A percentile compares a stretch with the other conserved stretches of the same genome.
These are phyloP conservation scores for Quillaja saponaria DNA, from an alignment of 306 rosid species.

Conservation along the genomic window DNA sequence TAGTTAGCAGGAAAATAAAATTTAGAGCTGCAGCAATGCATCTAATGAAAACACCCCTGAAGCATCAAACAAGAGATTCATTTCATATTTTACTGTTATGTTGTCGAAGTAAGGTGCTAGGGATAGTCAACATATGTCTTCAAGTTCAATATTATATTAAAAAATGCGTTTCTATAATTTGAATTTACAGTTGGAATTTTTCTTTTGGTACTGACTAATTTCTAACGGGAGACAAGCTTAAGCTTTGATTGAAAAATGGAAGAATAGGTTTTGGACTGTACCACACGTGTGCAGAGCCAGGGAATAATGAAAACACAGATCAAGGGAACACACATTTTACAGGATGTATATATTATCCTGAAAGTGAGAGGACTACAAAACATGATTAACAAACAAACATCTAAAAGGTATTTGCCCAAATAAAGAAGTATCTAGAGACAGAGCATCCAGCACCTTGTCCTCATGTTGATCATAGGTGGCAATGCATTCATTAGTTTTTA, in stretches of 20 bases:
- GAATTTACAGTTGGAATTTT: neutral
- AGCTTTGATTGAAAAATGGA: neutral
- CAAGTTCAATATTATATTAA: constrained; percentile 2
- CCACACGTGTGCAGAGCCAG: neutral
- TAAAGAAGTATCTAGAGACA: neutral
- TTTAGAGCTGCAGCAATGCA: neutral
- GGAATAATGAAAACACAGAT: constrained; percentile 11
- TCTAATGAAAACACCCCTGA: neutral
- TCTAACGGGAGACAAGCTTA: neutral
- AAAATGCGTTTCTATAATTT: constrained; percentile 5
- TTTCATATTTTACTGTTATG: neutral
- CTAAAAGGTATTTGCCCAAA: too few species aligned
- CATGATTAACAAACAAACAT: neutral
- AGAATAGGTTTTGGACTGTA: neutral
- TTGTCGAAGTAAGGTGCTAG: neutral
- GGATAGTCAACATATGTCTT: constrained; percentile 19
- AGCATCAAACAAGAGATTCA: neutral
- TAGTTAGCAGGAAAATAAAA: constrained; percentile 3
- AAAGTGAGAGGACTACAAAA: constrained; percentile 11
- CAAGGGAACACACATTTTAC: constrained; percentile 2
- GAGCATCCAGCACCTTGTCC: constrained; percentile 64
- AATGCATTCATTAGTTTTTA: constrained; percentile 79
- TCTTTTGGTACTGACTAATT: neutral
- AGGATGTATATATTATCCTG: neutral
- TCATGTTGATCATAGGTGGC: constrained; percentile 87